Percentiles rank a stretch among this genome's conserved stretches.
Conservation (phyloP, 2,329 filamentous ascomycete genomes). For the Neonectria hederae region DNA sequence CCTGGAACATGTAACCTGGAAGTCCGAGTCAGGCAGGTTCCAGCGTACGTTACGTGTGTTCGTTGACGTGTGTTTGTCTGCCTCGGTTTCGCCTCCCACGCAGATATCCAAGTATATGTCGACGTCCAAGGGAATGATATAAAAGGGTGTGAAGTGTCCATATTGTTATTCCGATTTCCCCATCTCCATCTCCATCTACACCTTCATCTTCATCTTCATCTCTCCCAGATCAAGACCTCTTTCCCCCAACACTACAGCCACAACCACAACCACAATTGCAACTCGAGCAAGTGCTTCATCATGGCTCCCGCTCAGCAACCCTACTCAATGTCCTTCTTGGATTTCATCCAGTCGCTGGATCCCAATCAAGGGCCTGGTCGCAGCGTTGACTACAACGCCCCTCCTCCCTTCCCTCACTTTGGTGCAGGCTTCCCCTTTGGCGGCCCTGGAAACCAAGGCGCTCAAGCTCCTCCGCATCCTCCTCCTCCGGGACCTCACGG, state of each 20-base stretch:
- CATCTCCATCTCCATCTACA: conserved; percentile 1
- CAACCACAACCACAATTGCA: conserved; percentile 8
- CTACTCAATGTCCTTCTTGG: conserved; percentile 43
- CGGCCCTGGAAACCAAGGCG: conserved; percentile 26
- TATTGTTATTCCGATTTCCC: not conserved
- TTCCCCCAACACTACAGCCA: conserved; percentile 1
- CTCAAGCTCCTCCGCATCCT: conserved; percentile 10
- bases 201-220: conserved; percentile 12
- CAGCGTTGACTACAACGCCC: conserved; percentile 51
- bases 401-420: conserved; percentile 37
- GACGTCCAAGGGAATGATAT: not conserved
- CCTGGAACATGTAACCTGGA: conserved; percentile 18
- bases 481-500: conserved; percentile 24
- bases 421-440: conserved; percentile 49
- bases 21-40: not conserved
- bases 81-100: conserved; percentile 15
- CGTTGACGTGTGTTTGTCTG: conserved; percentile 16
- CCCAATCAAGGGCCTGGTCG: conserved; percentile 45
- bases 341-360: conserved; percentile 50
- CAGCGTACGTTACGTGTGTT: conserved; percentile 14
- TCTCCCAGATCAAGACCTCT: conserved; percentile 18
- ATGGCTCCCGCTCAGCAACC: conserved; percentile 41
- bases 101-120: not conserved
- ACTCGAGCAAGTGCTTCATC: conserved; percentile 27
- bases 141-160: not conserved